Conservation (phyloP, 2,329 filamentous ascomycete species). For the Ophiostoma piceae region DNA sequence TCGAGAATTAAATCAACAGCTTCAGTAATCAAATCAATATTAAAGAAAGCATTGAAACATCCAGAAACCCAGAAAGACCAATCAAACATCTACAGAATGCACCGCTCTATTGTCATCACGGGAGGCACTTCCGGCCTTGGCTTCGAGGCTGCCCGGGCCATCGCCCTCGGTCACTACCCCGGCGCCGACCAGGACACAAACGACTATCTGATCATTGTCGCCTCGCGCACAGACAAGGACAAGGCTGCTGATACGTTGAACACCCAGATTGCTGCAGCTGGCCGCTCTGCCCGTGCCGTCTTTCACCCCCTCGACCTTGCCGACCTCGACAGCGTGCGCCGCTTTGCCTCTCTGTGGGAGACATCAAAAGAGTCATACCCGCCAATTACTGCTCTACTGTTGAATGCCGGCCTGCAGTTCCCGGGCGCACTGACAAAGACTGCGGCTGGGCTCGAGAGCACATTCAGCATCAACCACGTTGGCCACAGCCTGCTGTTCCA, state of each 20-base stretch:
- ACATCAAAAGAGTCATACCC: background rate
- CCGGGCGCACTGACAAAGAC: constrained; percentile 16
- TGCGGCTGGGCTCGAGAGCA: constrained; percentile 39
- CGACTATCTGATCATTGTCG: constrained; percentile 14
- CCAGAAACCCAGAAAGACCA: background rate
- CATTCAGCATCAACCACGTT: constrained; percentile 47
- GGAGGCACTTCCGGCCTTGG: constrained; percentile 22
- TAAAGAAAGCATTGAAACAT: background rate
- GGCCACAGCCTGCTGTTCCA: constrained; percentile 41
- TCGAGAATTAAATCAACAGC: background rate
- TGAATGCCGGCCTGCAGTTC: constrained; percentile 21
- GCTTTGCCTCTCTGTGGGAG: constrained; percentile 17
- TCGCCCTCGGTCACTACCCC: constrained; percentile 17
- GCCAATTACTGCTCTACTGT: constrained; percentile 15
- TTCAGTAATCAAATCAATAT: background rate
- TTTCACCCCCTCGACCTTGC: constrained; percentile 19
- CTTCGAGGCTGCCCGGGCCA: constrained; percentile 20
- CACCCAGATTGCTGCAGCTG: background rate
- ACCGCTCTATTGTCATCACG: constrained; percentile 21
- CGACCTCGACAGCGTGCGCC: constrained; percentile 18
- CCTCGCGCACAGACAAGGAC: constrained; percentile 16
- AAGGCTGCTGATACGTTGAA: constrained; percentile 17
- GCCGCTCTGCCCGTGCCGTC: constrained; percentile 9
- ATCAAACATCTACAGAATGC: background rate
- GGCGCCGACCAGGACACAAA: constrained; percentile 13